Base-by-base conservation (phyloP, 2,329 filamentous ascomycete species). In the Endoconidiophora polonica region DNA sequence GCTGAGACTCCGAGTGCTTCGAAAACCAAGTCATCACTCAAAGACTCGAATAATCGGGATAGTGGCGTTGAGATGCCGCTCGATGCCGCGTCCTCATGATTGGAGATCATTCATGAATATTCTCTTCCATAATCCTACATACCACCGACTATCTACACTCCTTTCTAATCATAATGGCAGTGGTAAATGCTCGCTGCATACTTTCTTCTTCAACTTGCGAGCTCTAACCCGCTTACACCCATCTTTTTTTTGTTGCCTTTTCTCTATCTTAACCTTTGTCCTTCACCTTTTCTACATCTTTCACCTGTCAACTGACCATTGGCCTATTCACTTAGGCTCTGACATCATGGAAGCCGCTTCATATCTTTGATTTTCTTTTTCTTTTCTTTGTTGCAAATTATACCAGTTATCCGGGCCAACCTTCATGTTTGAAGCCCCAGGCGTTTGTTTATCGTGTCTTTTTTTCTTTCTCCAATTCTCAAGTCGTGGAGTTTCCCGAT, bases 331-430 rank as follows among this genome's bases (percentile, higher is more conserved):
- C 6, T 29, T 12, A 2, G 23, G 23, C 20, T 24, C 4, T 14
- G 3, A 37, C 14, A 33, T 22, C 26, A 37, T 46, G 23, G 23
- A 26, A 33, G 10, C 26, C 20, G 23, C 18, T 44, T 44, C 20
- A 16, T 44, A 44, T n/a, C 52, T 39, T 48, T 54, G 44, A 26
- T 48, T 50, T 18, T 52, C 14, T 44, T 37, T 20, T 44, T 54
- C 48, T 53, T 29, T 43, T 40, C n/a, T 36, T 22, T 42, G 20
- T 29, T 29, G 26, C 26, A 33, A 33, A 33, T 33, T 33, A 33
- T 33, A 36, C 44, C 33, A 59, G 58, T 48, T 69, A 58, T 46
- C 44, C 38, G 26, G 40, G 47, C 49, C 41, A 51, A 40, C 48
- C 43, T 53, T 56, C 50, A 49, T 18, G n/a, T 16, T 3, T 40